Base-by-base conservation (phyloP, 2,329 filamentous ascomycete genomes). In the Botrytis tulipae region DNA sequence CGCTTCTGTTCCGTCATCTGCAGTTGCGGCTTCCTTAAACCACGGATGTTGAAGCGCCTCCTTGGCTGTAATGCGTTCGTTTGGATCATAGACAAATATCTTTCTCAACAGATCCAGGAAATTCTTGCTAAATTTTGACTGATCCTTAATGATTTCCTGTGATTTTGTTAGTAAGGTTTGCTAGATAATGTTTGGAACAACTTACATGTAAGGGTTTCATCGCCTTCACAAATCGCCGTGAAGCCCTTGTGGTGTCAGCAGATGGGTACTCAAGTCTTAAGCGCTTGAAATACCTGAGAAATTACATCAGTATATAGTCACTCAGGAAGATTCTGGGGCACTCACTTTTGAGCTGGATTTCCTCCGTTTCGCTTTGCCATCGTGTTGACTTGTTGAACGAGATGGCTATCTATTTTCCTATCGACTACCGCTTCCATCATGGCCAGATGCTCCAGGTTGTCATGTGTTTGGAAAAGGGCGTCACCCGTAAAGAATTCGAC, bases 361-460 rank as follows among this genome's bases (percentile, higher is more conserved):
- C 86, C 86, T 59, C 86, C 85, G 76, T 84, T 89, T 73, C 89
- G 84, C 1, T 86, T 86, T 16, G 86, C 84, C 82, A 88, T 88
- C 78, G 87, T 86, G 74, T 87, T 87, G 51, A 89, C 87, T 74
- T 85, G 81, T 73, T 87, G 84, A 25, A 92, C 87, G 9, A 92
- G 85, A 75, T 87, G 84, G 0, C 82, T 82, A 75, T 92, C 90
- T 70, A 92, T 88, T 68, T 86, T 84, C 35, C 83, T 82, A 69
- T 88, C 88, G 71, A 89, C 88, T 12, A 92, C 90, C 48, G 87
- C 88, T 78, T 92, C 90, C 90, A 92, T 92, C 90, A 92, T 92
- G n/a, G 90, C 90, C 70, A 92, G 82, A 79, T 92, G 90, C 80
- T 92, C 90, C 37, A 92, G 84, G 75, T 92, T 92, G 77, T 92